phyloP scores from a whole-genome alignment of 2,329 filamentous ascomycete genomes.

The Fusarium citri region DNA sequence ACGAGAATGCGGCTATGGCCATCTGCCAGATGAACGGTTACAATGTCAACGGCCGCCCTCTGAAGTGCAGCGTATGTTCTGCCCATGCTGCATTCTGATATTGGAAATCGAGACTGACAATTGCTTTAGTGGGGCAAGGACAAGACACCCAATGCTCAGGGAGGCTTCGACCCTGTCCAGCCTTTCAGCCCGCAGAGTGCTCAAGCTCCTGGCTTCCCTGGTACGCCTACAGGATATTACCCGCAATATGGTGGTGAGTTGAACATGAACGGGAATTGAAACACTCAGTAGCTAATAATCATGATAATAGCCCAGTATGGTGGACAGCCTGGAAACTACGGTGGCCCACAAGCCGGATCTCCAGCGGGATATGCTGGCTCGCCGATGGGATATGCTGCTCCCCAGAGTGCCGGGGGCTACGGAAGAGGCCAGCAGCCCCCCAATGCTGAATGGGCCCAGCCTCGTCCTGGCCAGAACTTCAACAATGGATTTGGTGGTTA shows the following conservation, averaged over 20 bases:
- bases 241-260: conserved; percentile 88
- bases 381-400: conserved; percentile 77
- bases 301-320: conserved; percentile 62
- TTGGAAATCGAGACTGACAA: conserved; percentile 28
- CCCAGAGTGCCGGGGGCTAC: conserved; percentile 83
- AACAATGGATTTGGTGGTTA: conserved; percentile 72
- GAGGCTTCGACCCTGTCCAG: conserved; percentile 82
- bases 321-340: conserved; percentile 76
- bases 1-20: conserved; percentile 97
- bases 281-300: conserved; percentile 43
- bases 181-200: conserved; percentile 79
- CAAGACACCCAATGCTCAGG: conserved; percentile 80
- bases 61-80: conserved; percentile 96
- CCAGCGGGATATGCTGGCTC: conserved; percentile 73
- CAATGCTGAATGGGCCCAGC: conserved; percentile 66
- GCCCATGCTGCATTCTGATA: background rate
- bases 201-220: conserved; percentile 78
- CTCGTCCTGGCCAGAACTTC: conserved; percentile 66
- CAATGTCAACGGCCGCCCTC: conserved; percentile 93
- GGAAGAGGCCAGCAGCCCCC: conserved; percentile 77
- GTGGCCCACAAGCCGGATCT: conserved; percentile 70
- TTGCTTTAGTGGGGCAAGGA: conserved; percentile 92
- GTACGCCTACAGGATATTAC: conserved; percentile 83
- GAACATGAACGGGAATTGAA: background rate
- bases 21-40: conserved; percentile 99